These are phyloP conservation scores for Hypoxylon cercidicola DNA, from an alignment of 495 filamentous ascomycete species.

Conservation along the genomic window DNA sequence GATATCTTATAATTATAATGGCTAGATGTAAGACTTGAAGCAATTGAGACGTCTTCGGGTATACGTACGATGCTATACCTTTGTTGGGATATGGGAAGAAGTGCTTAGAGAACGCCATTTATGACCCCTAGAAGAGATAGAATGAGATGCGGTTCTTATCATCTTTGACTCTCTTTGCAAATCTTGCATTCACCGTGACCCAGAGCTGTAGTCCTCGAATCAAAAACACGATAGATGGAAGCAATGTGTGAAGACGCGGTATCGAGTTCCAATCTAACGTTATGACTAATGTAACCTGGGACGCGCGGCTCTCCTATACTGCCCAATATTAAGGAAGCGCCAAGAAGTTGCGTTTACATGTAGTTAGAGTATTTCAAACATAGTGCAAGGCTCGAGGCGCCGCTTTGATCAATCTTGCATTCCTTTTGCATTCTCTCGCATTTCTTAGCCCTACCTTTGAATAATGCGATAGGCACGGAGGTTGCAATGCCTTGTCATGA, in stretches of 20 bases:
- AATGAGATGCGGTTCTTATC: neutral
- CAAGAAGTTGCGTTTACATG: slow-evolving; percentile 36
- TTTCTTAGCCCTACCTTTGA: neutral
- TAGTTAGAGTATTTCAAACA: slow-evolving; percentile 17
- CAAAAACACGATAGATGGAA: slow-evolving; percentile 8
- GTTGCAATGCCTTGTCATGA: slow-evolving; percentile 7
- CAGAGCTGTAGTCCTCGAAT: neutral
- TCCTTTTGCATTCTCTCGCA: slow-evolving; percentile 10
- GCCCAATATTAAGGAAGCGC: slow-evolving; percentile 26
- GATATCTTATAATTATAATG: too few relatives aligned
- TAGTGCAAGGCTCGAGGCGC: slow-evolving; percentile 23
- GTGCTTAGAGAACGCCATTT: neutral
- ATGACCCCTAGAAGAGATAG: neutral
- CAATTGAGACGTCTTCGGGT: too few relatives aligned
- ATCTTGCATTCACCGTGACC: neutral
- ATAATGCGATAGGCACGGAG: slow-evolving; percentile 26
- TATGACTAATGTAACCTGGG: slow-evolving; percentile 33
- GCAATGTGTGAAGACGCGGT: slow-evolving; percentile 8
- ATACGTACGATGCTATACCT: too few relatives aligned
- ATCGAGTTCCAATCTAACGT: slow-evolving; percentile 20
- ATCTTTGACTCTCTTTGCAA: slow-evolving; percentile 5
- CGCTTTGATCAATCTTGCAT: slow-evolving; percentile 13
- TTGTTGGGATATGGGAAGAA: neutral
- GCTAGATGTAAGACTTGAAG: too few relatives aligned
- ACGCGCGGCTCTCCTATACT: slow-evolving; percentile 38